Conservation (phyloP, 768 basidiomycete species). For the Naganishia vaughanmartiniae region DNA sequence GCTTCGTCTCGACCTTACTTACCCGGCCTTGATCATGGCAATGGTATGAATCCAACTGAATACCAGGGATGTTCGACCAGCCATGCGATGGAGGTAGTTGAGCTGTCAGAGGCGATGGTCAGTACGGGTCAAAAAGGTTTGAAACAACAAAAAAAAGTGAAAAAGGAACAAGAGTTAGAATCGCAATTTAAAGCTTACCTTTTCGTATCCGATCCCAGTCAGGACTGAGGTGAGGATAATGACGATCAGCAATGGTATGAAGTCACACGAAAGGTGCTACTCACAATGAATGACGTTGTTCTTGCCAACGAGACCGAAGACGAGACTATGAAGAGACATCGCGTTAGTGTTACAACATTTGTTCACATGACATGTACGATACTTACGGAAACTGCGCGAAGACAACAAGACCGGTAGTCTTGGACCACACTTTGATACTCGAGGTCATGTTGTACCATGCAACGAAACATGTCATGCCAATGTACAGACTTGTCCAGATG, state of each 20-base stretch:
- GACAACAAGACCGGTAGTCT: conserved; percentile 12
- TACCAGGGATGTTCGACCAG: conserved; percentile 43
- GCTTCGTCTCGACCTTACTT: background rate
- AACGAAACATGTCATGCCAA: conserved; percentile 19
- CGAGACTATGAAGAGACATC: conserved; percentile 1
- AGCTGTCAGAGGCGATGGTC: conserved; percentile 28
- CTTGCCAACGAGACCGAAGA: conserved; percentile 29
- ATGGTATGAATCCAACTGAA: conserved; percentile 43
- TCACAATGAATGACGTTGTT: conserved; percentile 28
- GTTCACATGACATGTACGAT: background rate
- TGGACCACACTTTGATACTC: background rate
- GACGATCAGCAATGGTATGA: background rate
- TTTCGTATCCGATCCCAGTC: conserved; percentile 62
- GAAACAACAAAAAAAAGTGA: no score
- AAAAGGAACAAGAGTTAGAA: background rate
- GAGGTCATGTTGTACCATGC: background rate
- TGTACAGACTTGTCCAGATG: conserved; percentile 23
- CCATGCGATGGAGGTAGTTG: conserved; percentile 50
- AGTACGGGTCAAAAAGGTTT: background rate
- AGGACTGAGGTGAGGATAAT: conserved; percentile 38
- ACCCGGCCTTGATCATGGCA: conserved; percentile 30
- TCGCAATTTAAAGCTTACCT: conserved; percentile 29
- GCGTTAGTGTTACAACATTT: no score
- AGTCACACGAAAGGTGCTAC: background rate
- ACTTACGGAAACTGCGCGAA: conserved; percentile 17